These are phyloP conservation scores for Phytophthora melonis DNA, from an alignment of 352 stramenopile genomes.

Conservation along the genomic window DNA sequence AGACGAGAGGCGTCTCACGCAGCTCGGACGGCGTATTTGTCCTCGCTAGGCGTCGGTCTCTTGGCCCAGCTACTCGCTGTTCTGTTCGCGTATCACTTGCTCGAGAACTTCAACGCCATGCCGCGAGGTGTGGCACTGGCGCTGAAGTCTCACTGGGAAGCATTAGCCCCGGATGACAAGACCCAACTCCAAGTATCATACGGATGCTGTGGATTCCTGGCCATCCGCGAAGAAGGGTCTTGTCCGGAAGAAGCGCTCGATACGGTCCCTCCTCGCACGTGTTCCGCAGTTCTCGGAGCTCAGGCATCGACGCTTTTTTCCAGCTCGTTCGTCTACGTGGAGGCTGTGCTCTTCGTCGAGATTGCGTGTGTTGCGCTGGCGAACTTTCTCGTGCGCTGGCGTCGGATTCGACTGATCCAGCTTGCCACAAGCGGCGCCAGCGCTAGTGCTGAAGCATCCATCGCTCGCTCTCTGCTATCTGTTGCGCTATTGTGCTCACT, in stretches of 20 bases:
- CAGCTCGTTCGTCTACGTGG: conserved; percentile 49
- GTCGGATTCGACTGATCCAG: conserved; percentile 49
- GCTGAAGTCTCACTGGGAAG: conserved; percentile 43
- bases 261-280: conserved; percentile 46
- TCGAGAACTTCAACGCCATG: conserved; percentile 51
- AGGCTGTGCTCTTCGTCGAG: conserved; percentile 48
- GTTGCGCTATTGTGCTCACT: conserved; percentile 50
- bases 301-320: conserved; percentile 49
- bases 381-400: conserved; percentile 66
- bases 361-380: conserved; percentile 44
- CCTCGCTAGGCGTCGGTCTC: conserved; percentile 38
- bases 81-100: conserved; percentile 43
- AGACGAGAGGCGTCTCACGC: conserved; percentile 38
- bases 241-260: conserved; percentile 66
- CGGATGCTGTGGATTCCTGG: conserved; percentile 64
- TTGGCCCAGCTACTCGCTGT: conserved; percentile 49
- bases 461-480: conserved; percentile 44
- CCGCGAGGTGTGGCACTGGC: conserved; percentile 34
- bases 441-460: conserved; percentile 30
- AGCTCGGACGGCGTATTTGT: conserved; percentile 43
- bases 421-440: conserved; percentile 29
- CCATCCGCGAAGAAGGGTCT: conserved; percentile 39
- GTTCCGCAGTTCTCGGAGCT: conserved; percentile 33
- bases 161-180: conserved; percentile 26
- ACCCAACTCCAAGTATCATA: conserved; percentile 49